Base-by-base conservation (phyloP, 352 stramenopile species). In the Pythium periplocum region DNA sequence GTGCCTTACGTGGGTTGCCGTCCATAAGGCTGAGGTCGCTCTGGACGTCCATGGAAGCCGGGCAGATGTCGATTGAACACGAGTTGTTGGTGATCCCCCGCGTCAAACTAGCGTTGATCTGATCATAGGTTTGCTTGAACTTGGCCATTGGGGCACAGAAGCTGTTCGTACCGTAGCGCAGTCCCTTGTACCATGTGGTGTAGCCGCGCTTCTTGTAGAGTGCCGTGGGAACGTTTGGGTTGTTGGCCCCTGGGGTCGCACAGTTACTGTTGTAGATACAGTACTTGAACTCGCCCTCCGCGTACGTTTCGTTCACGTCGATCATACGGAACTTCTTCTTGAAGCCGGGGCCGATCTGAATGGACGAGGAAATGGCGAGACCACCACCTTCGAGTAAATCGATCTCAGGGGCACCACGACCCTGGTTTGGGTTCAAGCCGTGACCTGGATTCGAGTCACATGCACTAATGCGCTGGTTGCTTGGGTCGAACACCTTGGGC, bases 401-500 rank as follows among this genome's bases (percentile, higher is more conserved):
- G 64, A 98, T 98, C 67, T 98, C 95, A 0, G 94, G 93, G 36
- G 93, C 89, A 45, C 95, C 95, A 11, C 95, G 80, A 17, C 95
- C 95, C 33, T 85, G 65, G 45, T 85, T 78, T 3, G 85, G 72
- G 73, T 98, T 86, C 64, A 98, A 61, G 0, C 93, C 93, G 64
- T 85, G 96, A 42, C 97, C 94, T 53, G 96, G 93, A 46, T 86
- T 73, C 6, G 65, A 53, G 61, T 98, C 84, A 56, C 96, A 98
- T 10, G 86, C 95, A 37, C 77, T 97, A 61, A 90, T 88, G 37
- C 75, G 77, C 54, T 90, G 79, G 63, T 82, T 85, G 48, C 53
- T 70, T 3, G 68, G 75, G 26, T 78, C 57, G 37, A 98, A 93
- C 33, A 86, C 82, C 52, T 92, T 83, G 33, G 90, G 67, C 43